Evolutionary conservation across 306 rosid species (phyloP), one percentile per base, ranked within the genome.

Genomic region (Abrus precatorius): DNA sequence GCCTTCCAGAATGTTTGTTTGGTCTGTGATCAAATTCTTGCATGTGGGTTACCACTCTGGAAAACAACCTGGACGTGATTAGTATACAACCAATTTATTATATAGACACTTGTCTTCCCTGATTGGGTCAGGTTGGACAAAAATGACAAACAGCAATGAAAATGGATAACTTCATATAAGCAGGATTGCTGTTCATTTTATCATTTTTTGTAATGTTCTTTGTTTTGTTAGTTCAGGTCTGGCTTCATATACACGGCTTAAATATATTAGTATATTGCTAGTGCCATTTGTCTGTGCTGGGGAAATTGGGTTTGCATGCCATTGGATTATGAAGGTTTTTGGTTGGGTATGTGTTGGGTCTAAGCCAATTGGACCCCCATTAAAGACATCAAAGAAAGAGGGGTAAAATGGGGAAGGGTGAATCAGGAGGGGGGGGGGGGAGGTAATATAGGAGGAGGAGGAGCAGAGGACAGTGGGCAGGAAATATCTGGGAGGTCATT

Each of bases 141-240:
- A 33, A 38, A 9, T 20, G 53, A 10, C 77, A 38, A 40, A 38
- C 53, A 72, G 34, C 34, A 40, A 10, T 1, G 49, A 54, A 33
- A 38, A 40, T 73, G 74, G 6, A 27, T 14, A 14, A 43, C 53
- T 54, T 72, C 53, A 72, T 72, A 55, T 9, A 38, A 30, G 53
- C 28, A 36, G 38, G 5, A 34, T 72, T 55, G 27, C 28, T 13
- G 28, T 27, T 54, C n/a, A 11, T 6, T 47, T 12, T 69, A 5
- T 38, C 75, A 49, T 49, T 28, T 57, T 29, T 10, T 30, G n/a
- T 60, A 27, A 1, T 56, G 27, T 55, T 55, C 9, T 56, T 56
- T 56, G 12, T n/a, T 54, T 3, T 54, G 61, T 59, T 59, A 59
- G 65, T 59, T 34, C 45, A 62, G 28, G 45, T 33, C 28, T 62